Evolutionary conservation across 2,329 filamentous ascomycete species (phyloP), one percentile per base, ranked within the genome.

Genomic region (Colletotrichum sansevieriae): DNA sequence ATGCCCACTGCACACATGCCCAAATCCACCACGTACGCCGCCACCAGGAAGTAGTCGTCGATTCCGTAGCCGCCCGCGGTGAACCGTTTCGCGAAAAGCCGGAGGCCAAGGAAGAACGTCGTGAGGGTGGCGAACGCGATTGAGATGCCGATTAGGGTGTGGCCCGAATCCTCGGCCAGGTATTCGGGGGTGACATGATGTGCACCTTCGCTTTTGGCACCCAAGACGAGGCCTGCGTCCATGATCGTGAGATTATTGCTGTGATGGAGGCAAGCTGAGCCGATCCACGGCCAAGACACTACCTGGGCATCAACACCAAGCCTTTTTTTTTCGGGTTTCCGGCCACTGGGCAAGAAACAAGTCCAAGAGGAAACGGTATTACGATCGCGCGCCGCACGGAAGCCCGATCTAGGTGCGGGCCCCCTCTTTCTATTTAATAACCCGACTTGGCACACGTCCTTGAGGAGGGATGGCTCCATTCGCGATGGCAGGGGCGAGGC

Each of bases 81-180:
- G 18, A 69, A 69, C n/a, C 56, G 62, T 49, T 69, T 69, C 12
- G 66, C 62, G 8, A 29, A 66, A 2, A 69, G 49, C 18, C 66
- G 47, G 41, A 69, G 62, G 2, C 43, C 66, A 35, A 69, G 62
- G 2, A 69, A 69, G 22, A 69, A 25, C 6, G 63, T 69, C 25
- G 66, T 69, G 11, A 69, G 55, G 22, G 57, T 7, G 25, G 66
- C 62, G 20, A 69, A 69, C 47, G 43, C 58, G 57, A 73, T 72
- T 39, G 74, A 73, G 37, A 75, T 73, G 15, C 46, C 58, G 41
- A 74, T 65, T 5, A 74, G 72, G 5, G 61, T 57, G 62, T 47
- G 37, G 10, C 68, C 63, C 3, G 62, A 64, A 49, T 69, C 62
- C 43, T 69, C 66, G 5, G 63, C 66, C 41, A 69, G 56, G 11